A percentile compares a stretch with the other conserved stretches of the same genome.
Evolutionary conservation across 306 rosid genomes (phyloP).

Genomic region (Macrotyloma uniflorum): DNA sequence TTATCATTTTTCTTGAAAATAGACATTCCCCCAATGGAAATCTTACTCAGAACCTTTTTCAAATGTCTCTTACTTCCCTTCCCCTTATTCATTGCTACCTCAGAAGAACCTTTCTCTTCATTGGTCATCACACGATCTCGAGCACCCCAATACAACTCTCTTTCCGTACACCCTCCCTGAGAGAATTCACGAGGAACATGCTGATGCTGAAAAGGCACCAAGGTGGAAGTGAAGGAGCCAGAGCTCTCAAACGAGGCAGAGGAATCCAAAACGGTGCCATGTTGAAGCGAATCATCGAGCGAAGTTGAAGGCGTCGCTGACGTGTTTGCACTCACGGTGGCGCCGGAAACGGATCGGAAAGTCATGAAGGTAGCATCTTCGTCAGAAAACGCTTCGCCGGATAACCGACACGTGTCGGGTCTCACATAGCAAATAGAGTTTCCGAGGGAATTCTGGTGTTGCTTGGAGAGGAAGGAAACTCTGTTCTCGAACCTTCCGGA

Average conservation of each 20-base stretch:
- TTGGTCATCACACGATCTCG: conserved; percentile 38
- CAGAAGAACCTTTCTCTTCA: conserved; percentile 30
- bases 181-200: conserved; percentile 47
- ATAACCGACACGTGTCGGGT: conserved; percentile 43
- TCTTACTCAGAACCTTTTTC: conserved; percentile 44
- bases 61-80: conserved; percentile 38
- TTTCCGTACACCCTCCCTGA: conserved; percentile 23
- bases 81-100: conserved; percentile 27
- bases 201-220: conserved; percentile 49
- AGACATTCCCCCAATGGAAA: conserved; percentile 33
- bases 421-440: conserved; percentile 66
- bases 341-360: conserved; percentile 70
- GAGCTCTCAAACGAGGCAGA: conserved; percentile 74
- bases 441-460: conserved; percentile 51
- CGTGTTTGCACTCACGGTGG: conserved; percentile 81
- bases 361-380: conserved; percentile 41
- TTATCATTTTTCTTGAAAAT: conserved; percentile 36
- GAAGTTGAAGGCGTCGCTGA: conserved; percentile 64
- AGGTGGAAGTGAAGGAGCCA: conserved; percentile 57
- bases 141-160: conserved; percentile 33
- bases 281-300: conserved; percentile 46
- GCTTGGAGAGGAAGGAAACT: conserved; percentile 27
- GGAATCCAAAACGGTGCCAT: conserved; percentile 49
- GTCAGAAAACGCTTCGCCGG: neutral
- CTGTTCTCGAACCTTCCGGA: conserved; percentile 49